These are phyloP conservation scores for Phytophthora cryptogea DNA, from an alignment of 352 stramenopile species.

Conservation along the genomic window DNA sequence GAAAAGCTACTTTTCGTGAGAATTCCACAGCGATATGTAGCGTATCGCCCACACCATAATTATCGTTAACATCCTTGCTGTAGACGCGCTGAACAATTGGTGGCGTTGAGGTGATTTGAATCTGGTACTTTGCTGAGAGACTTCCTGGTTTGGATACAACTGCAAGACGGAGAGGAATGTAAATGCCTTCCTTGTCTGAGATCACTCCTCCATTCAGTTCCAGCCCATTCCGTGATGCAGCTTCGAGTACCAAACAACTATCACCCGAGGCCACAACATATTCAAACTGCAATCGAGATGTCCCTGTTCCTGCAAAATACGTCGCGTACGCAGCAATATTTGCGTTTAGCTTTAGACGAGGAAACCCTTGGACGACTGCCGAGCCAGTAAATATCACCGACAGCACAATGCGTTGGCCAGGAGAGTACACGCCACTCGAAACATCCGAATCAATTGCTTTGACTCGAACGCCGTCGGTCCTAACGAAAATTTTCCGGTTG, in stretches of 20 bases:
- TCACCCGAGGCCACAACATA: constrained; percentile 64
- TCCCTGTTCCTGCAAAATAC: constrained; percentile 61
- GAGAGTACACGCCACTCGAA: constrained; percentile 52
- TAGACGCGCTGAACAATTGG: constrained; percentile 50
- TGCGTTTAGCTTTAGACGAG: constrained; percentile 54
- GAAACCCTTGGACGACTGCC: constrained; percentile 57
- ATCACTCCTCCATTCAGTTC: constrained; percentile 62
- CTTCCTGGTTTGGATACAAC: constrained; percentile 34
- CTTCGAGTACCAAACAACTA: constrained; percentile 48
- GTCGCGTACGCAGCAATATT: constrained; percentile 45
- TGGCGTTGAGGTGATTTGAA: constrained; percentile 50
- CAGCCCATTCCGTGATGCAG: constrained; percentile 45
- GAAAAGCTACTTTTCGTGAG: constrained; percentile 37
- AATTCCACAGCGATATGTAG: constrained; percentile 57
- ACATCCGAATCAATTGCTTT: constrained; percentile 39
- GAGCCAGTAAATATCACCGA: constrained; percentile 50
- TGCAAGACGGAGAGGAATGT: constrained; percentile 55
- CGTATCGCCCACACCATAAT: constrained; percentile 55
- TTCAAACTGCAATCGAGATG: constrained; percentile 46
- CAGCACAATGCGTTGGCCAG: constrained; percentile 61
- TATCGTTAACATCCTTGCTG: constrained; percentile 29
- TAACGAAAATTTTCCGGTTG: constrained; percentile 60
- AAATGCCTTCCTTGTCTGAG: constrained; percentile 42
- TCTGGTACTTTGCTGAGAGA: constrained; percentile 47
- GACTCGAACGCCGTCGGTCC: constrained; percentile 63